Conservation (phyloP, 2,329 filamentous ascomycete species). For the Phoma herbarum region DNA sequence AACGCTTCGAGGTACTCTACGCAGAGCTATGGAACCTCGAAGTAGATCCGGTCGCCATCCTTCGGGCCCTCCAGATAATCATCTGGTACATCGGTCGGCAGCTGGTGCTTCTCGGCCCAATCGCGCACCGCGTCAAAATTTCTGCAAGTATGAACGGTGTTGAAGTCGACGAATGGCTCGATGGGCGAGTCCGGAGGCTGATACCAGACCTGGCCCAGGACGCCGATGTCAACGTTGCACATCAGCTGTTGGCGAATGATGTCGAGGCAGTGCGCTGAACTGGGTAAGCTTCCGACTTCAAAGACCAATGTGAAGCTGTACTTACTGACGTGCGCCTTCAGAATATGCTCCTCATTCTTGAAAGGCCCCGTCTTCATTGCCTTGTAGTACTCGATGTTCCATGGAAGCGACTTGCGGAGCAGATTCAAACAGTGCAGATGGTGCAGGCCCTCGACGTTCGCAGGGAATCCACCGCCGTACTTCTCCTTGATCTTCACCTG, state of each 20-base stretch:
- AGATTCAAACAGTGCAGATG: conserved; percentile 70
- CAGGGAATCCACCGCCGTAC: conserved; percentile 67
- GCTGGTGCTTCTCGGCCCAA: conserved; percentile 65
- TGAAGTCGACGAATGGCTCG: conserved; percentile 68
- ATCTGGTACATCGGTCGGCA: conserved; percentile 49
- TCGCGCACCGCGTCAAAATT: conserved; percentile 63
- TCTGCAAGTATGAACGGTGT: conserved; percentile 66
- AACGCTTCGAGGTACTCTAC: background rate
- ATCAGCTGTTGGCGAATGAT: conserved; percentile 70
- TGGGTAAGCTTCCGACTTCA: background rate
- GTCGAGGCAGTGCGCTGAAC: conserved; percentile 65
- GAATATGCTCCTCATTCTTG: conserved; percentile 61
- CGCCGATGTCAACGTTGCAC: conserved; percentile 67
- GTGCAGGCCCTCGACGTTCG: conserved; percentile 65
- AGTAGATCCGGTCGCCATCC: conserved; percentile 43
- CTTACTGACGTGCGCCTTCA: conserved; percentile 67
- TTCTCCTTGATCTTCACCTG: conserved; percentile 66
- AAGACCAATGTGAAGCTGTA: conserved; percentile 16
- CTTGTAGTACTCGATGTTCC: conserved; percentile 68
- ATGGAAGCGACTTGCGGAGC: conserved; percentile 65
- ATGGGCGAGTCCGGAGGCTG: conserved; percentile 58
- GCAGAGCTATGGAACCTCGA: conserved; percentile 27
- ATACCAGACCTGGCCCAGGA: conserved; percentile 70
- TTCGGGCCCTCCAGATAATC: conserved; percentile 55
- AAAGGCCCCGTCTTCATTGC: conserved; percentile 62